These are phyloP conservation scores for Talaromyces sp. DNA, from an alignment of 2,329 filamentous ascomycete species.

Conservation along the genomic window DNA sequence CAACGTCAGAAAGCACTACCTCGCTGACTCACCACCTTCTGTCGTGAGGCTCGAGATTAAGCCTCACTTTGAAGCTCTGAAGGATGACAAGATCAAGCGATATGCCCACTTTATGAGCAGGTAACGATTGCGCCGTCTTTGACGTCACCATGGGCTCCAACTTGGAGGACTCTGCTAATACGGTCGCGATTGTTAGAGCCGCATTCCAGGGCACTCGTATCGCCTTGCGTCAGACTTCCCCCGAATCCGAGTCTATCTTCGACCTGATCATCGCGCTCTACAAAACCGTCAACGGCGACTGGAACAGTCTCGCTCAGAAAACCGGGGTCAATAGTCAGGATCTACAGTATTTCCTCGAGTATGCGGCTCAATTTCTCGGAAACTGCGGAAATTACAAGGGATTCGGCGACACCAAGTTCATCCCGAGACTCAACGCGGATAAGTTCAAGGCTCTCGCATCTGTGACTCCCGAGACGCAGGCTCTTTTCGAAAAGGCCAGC, in stretches of 20 bases:
- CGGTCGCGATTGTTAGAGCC: slow-evolving; percentile 49
- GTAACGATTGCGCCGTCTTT: slow-evolving; percentile 39
- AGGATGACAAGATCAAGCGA: slow-evolving; percentile 62
- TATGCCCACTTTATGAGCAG: slow-evolving; percentile 88
- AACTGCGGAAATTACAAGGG: slow-evolving; percentile 84
- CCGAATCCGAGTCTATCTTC: slow-evolving; percentile 74
- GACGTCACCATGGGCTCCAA: neutral
- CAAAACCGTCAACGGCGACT: slow-evolving; percentile 62
- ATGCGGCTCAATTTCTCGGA: slow-evolving; percentile 71
- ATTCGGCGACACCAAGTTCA: slow-evolving; percentile 79
- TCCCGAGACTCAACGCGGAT: slow-evolving; percentile 63
- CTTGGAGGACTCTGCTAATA: slow-evolving; percentile 6
- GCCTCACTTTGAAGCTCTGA: slow-evolving; percentile 73
- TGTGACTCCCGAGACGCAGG: slow-evolving; percentile 54
- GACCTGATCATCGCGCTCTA: slow-evolving; percentile 73
- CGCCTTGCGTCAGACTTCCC: slow-evolving; percentile 73
- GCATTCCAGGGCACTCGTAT: slow-evolving; percentile 72
- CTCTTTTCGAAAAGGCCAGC: slow-evolving; percentile 61
- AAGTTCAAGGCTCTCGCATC: slow-evolving; percentile 61
- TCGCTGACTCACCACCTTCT: slow-evolving; percentile 84
- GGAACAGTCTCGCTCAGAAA: slow-evolving; percentile 61
- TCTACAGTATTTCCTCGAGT: slow-evolving; percentile 66
- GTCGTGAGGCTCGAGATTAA: slow-evolving; percentile 85
- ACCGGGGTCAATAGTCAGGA: slow-evolving; percentile 60
- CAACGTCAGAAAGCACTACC: slow-evolving; percentile 58